phyloP scores from a whole-genome alignment of 2,329 filamentous ascomycete genomes.

The Magnaporthiopsis rhizophila region DNA sequence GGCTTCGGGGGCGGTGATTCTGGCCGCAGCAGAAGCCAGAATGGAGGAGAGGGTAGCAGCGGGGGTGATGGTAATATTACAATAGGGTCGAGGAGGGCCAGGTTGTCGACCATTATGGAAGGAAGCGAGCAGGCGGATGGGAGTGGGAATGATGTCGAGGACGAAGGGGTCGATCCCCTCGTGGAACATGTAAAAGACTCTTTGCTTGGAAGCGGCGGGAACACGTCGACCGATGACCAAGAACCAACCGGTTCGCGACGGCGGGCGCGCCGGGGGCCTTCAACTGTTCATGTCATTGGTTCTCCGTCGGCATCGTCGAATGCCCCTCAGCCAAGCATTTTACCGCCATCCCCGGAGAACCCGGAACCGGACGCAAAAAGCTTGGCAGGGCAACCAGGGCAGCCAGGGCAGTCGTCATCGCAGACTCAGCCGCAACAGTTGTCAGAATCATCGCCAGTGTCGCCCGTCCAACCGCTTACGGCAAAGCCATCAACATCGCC shows the following conservation, averaged over 20 bases:
- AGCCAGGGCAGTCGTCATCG: background rate
- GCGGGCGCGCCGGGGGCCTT: too few relatives aligned
- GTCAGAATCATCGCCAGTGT: too few relatives aligned
- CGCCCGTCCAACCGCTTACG: too few relatives aligned
- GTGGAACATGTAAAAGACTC: background rate
- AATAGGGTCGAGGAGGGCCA: background rate
- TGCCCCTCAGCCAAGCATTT: background rate
- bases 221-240: background rate
- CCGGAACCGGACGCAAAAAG: background rate
- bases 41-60: background rate
- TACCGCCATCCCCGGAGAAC: background rate
- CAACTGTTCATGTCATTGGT: background rate
- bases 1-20: background rate
- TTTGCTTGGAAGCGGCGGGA: background rate
- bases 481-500: too few relatives aligned
- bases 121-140: background rate
- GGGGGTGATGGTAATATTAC: background rate
- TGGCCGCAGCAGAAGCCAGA: background rate
- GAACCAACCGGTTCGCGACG: background rate
- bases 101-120: background rate
- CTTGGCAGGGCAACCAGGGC: background rate
- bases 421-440: too few relatives aligned
- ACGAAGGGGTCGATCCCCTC: background rate
- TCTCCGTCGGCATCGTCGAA: background rate
- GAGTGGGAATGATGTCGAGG: background rate